phyloP scores from a whole-genome alignment of 2,329 filamentous ascomycete species.

The Scleromitrula shiraiana region DNA sequence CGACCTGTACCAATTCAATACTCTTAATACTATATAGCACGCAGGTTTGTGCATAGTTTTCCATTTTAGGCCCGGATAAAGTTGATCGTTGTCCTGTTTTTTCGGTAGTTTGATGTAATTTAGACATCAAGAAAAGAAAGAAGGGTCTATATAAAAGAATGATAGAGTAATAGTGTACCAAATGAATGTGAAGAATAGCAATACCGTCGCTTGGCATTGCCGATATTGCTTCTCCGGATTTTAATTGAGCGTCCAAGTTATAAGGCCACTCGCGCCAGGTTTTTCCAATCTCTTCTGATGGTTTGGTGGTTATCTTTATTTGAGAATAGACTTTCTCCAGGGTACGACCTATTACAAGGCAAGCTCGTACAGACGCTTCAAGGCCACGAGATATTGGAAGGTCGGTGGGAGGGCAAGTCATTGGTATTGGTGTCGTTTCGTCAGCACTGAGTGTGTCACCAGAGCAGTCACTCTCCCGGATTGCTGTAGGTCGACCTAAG shows the following conservation, averaged over 20 bases:
- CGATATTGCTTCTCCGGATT: conserved; percentile 41
- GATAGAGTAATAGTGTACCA: conserved; percentile 55
- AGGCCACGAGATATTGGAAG: conserved; percentile 35
- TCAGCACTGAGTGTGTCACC: conserved; percentile 34
- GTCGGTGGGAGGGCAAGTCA: conserved; percentile 19
- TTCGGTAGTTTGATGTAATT: conserved; percentile 31
- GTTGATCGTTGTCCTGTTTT: conserved; percentile 26
- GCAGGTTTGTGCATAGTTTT: conserved; percentile 43
- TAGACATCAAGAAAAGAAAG: conserved; percentile 49
- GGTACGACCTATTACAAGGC: conserved; percentile 49
- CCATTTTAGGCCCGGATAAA: conserved; percentile 31
- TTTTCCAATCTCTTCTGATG: conserved; percentile 49
- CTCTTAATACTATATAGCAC: conserved; percentile 43
- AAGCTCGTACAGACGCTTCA: conserved; percentile 48
- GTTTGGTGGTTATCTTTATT: conserved; percentile 47
- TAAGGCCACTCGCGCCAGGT: conserved; percentile 45
- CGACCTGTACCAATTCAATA: conserved; percentile 39
- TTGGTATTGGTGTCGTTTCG: conserved; percentile 11
- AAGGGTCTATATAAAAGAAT: conserved; percentile 58
- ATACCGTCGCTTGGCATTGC: conserved; percentile 43
- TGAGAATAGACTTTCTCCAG: conserved; percentile 53
- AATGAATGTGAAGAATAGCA: conserved; percentile 52
- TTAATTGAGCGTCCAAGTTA: conserved; percentile 39
- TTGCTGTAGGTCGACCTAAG: conserved; percentile 53
- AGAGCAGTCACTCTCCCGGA: conserved; percentile 55